phyloP scores from a whole-genome alignment of 257 asterid genomes.

The Gentiana dahurica region DNA sequence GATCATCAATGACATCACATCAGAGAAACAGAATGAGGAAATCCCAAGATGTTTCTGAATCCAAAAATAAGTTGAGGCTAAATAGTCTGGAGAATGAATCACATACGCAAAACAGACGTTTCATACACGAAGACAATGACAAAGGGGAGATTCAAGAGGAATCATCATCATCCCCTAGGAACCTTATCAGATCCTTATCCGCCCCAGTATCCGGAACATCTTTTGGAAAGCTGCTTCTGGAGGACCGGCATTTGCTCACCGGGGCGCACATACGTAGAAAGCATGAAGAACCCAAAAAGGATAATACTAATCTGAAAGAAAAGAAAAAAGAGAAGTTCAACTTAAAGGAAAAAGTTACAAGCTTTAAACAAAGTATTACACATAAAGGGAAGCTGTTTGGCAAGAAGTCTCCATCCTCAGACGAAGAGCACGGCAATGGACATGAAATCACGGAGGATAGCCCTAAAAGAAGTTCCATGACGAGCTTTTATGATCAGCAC shows the following conservation, averaged over 20 bases:
- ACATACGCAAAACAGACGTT: conserved; percentile 46
- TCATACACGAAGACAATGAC: conserved; percentile 45
- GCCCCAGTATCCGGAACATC: conserved; percentile 85
- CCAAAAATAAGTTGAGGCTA: conserved; percentile 21
- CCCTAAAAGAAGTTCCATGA: conserved; percentile 37
- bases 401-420: conserved; percentile 50
- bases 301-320: conserved; percentile 40
- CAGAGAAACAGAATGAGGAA: conserved; percentile 25
- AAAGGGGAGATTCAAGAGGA: conserved; percentile 32
- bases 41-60: conserved; percentile 20
- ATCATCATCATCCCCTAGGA: conserved; percentile 42
- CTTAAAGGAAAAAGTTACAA: conserved; percentile 75
- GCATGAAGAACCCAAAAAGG: conserved; percentile 67
- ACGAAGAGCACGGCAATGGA: conserved; percentile 27
- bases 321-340: conserved; percentile 69
- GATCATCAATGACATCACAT: conserved; percentile 24
- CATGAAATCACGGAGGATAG: conserved; percentile 39
- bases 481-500: conserved; percentile 42
- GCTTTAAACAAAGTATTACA: conserved; percentile 67
- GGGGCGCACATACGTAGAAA: conserved; percentile 80
- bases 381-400: conserved; percentile 73
- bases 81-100: conserved; percentile 23
- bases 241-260: conserved; percentile 64
- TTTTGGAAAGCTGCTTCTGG: conserved; percentile 85
- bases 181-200: conserved; percentile 76